Evolutionary conservation across 1,284 basidiomycete genomes (phyloP).

Genomic region (Ganoderma lingzhi): DNA sequence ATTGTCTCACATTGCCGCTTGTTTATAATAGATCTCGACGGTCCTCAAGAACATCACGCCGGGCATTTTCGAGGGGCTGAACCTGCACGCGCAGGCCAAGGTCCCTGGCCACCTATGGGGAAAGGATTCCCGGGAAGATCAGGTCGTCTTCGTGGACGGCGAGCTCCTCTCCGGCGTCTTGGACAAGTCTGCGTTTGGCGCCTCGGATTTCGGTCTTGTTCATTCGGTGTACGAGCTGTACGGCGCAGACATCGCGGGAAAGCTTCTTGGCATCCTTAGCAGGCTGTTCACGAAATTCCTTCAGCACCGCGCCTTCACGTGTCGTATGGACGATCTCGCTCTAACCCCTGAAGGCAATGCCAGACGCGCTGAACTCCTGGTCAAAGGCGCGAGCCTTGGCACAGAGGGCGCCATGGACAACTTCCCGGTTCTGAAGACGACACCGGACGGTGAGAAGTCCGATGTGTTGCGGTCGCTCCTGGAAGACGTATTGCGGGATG

Average conservation of each 20-base stretch:
- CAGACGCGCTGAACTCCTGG: slow-evolving; percentile 75
- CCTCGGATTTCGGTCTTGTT: slow-evolving; percentile 94
- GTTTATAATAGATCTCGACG: slow-evolving; percentile 81
- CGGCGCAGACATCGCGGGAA: slow-evolving; percentile 89
- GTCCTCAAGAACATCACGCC: slow-evolving; percentile 94
- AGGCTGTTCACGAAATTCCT: slow-evolving; percentile 97
- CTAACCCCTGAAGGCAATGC: slow-evolving; percentile 87
- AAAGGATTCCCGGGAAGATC: slow-evolving; percentile 80
- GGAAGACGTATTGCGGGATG: slow-evolving; percentile 96
- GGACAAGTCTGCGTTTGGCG: slow-evolving; percentile 98
- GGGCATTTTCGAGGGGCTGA: slow-evolving; percentile 81
- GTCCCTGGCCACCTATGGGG: slow-evolving; percentile 89
- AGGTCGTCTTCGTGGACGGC: slow-evolving; percentile 92
- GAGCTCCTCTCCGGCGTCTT: slow-evolving; percentile 93
- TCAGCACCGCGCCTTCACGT: slow-evolving; percentile 97
- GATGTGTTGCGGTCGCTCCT: slow-evolving; percentile 68
- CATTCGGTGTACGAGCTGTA: slow-evolving; percentile 99
- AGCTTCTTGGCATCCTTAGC: slow-evolving; percentile 92
- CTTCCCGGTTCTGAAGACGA: slow-evolving; percentile 74
- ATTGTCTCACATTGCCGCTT: slow-evolving; percentile 17
- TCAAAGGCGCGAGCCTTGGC: slow-evolving; percentile 77
- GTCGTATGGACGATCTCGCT: slow-evolving; percentile 98
- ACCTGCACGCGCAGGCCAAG: slow-evolving; percentile 89
- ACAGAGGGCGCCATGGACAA: slow-evolving; percentile 91
- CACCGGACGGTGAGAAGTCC: slow-evolving; percentile 59